phyloP scores from a whole-genome alignment of 768 basidiomycete genomes.

The Erythrobasidium yunnanense region DNA sequence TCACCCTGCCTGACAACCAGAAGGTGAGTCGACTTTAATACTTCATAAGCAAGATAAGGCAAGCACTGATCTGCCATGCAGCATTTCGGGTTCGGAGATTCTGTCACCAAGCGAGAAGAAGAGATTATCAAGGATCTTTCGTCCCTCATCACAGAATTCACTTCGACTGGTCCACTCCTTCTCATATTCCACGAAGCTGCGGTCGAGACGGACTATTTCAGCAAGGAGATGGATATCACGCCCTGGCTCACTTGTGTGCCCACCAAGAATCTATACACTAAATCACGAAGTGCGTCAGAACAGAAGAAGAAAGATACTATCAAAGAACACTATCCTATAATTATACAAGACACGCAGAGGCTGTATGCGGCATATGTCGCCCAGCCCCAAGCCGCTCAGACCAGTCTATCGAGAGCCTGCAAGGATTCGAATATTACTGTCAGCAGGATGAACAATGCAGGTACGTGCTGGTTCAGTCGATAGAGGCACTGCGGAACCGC shows the following conservation, averaged over 20 bases:
- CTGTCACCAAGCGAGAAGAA: neutral
- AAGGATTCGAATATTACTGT: neutral
- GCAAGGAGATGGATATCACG: neutral
- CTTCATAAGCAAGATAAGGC: too few relatives aligned
- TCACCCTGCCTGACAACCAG: neutral
- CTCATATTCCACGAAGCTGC: constrained; percentile 5
- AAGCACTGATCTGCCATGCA: too few relatives aligned
- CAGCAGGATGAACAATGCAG: constrained; percentile 2
- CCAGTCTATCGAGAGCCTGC: neutral
- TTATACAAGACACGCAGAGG: constrained; percentile 11
- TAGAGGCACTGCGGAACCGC: too few relatives aligned
- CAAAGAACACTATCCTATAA: neutral
- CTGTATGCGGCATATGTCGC: neutral
- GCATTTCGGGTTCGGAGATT: neutral
- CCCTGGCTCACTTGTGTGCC: neutral
- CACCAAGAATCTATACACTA: neutral
- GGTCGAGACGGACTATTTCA: neutral
- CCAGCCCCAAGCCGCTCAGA: neutral
- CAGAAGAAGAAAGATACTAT: neutral
- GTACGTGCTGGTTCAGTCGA: too few relatives aligned
- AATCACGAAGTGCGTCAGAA: neutral
- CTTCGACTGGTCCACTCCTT: neutral
- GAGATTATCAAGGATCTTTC: neutral
- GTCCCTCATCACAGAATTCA: neutral
- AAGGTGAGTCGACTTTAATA: constrained; percentile 5